Evolutionary conservation across 2,329 filamentous ascomycete genomes (phyloP), one percentile per base, ranked within the genome.

Genomic region (Mycosphaerella arachidis): DNA sequence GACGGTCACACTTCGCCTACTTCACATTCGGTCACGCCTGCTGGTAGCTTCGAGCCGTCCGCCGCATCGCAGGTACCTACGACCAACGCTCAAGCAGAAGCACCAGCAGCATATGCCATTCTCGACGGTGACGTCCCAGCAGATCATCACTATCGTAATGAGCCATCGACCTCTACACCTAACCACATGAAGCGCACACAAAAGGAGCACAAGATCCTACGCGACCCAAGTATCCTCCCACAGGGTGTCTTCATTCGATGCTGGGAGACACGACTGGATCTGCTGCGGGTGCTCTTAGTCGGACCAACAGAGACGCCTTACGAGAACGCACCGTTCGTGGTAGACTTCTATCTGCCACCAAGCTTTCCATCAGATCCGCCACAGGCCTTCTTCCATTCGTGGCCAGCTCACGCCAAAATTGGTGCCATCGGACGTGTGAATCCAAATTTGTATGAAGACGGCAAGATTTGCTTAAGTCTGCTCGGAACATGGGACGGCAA

Each of bases 361-460:
- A 66, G 72, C 0, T 87, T 82, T 62, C 84, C 84, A 1, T 70
- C 72, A n/a, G 68, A 73, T 2, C 81, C 84, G 2, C 84, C 84
- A 0, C 70, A 74, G n/a, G 79, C 79, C 1, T 82, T 78, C 70
- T 87, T 86, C 70, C 83, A 86, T 69, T 83, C 79, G 54, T 86
- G 83, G 83, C 55, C 66, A 75, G 61, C 71, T 58, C 56, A 72
- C 59, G 51, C 69, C 57, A 60, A 65, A 4, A 63, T 71, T 6
- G 69, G 71, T 4, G 70, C 68, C 2, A 59, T 66, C 3, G 71
- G 68, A 24, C 48, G 68, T 9, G 69, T 86, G 27, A 87, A 86
- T 63, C 84, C 84, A 0, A 87, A 87, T 64, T 71, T 87, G 1
- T 86, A 86, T 69, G 83, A 86, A 64, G 81, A 85, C 61, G 84